phyloP scores from a whole-genome alignment of 2,329 filamentous ascomycete species.

The Colletotrichum brevisporum region DNA sequence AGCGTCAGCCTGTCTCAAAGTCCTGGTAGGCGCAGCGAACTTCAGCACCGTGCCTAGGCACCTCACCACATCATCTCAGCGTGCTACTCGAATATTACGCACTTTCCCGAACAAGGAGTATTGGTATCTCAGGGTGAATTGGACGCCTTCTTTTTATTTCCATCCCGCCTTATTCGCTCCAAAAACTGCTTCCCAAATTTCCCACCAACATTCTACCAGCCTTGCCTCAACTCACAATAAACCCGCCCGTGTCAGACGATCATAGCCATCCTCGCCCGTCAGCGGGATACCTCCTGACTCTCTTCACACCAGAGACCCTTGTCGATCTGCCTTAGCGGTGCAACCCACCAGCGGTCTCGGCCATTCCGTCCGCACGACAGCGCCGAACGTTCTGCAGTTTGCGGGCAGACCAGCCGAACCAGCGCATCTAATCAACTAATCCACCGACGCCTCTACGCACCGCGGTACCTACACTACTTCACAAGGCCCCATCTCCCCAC shows the following conservation, averaged over 20 bases:
- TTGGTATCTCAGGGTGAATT: too few relatives aligned
- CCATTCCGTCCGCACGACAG: conserved; percentile 23
- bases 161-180: too few relatives aligned
- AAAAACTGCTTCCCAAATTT: too few relatives aligned
- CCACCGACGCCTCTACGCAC: too few relatives aligned
- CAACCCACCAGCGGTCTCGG: conserved; percentile 38
- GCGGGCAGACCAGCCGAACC: conserved; percentile 27
- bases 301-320: background rate
- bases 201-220: too few relatives aligned
- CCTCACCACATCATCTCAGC: too few relatives aligned
- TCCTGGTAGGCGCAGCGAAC: background rate
- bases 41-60: background rate
- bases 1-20: conserved; percentile 22
- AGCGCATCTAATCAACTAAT: too few relatives aligned
- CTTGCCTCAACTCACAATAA: too few relatives aligned
- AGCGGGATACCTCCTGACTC: background rate
- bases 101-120: too few relatives aligned
- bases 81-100: too few relatives aligned
- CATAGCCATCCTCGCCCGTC: background rate
- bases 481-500: conserved; percentile 25
- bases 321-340: conserved; percentile 30
- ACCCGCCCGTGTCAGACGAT: background rate
- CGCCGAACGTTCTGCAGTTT: conserved; percentile 25
- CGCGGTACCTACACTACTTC: too few relatives aligned
- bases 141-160: too few relatives aligned